Percentiles rank a stretch among this genome's conserved stretches.
phyloP scores from a whole-genome alignment of 768 basidiomycete genomes.

The Sarcodon sp. region DNA sequence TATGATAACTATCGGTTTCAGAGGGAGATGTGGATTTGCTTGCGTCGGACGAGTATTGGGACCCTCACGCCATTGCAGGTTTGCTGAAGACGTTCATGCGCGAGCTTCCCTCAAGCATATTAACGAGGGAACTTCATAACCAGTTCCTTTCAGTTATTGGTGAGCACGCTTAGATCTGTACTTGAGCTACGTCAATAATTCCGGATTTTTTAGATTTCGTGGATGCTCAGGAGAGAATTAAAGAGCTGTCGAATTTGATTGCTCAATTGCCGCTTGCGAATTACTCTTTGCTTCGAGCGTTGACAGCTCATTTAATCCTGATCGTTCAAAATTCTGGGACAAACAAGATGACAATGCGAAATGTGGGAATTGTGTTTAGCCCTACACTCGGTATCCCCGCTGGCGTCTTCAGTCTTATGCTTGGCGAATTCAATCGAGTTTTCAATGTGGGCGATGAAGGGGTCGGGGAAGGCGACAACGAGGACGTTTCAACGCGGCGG shows the following conservation, averaged over 20 bases:
- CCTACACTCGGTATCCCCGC: slow-evolving; percentile 98
- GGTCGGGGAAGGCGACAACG: slow-evolving; percentile 17
- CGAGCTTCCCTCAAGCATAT: slow-evolving; percentile 84
- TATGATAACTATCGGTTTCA: slow-evolving; percentile 17
- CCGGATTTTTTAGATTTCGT: slow-evolving; percentile 54
- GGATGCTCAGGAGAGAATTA: slow-evolving; percentile 78
- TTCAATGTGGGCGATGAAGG: slow-evolving; percentile 62
- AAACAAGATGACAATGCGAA: slow-evolving; percentile 99
- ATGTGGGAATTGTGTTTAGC: slow-evolving; percentile 97
- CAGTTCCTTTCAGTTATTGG: slow-evolving; percentile 89
- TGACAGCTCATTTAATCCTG: slow-evolving; percentile 89
- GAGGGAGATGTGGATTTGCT: slow-evolving; percentile 96
- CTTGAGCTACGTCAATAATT: slow-evolving; percentile 3
- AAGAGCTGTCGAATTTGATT: slow-evolving; percentile 77
- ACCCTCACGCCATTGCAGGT: slow-evolving; percentile 95
- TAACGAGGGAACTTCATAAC: slow-evolving; percentile 86
- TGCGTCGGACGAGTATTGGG: slow-evolving; percentile 85
- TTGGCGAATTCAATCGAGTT: slow-evolving; percentile 85
- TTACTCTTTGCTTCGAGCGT: slow-evolving; percentile 86
- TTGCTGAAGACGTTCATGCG: slow-evolving; percentile 88
- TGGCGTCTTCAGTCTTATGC: slow-evolving; percentile 89
- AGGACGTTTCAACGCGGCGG: slow-evolving; percentile 26
- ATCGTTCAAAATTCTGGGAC: slow-evolving; percentile 82
- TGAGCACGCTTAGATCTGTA: slow-evolving; percentile 24
- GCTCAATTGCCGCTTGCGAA: slow-evolving; percentile 82